phyloP scores from a whole-genome alignment of 768 basidiomycete genomes.

The Rubroboletus pulcherrimus region DNA sequence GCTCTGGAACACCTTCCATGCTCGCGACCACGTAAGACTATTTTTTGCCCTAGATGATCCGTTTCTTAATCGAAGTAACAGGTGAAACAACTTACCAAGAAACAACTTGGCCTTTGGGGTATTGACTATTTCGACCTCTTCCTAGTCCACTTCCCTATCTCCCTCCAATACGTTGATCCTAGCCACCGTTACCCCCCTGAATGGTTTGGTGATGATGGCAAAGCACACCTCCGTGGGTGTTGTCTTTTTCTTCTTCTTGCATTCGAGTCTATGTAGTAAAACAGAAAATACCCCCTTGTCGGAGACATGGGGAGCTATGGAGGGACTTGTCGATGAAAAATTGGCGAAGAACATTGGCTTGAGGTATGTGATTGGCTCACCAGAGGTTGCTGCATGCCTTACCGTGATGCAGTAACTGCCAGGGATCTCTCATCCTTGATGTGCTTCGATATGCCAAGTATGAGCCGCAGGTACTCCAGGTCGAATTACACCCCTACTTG shows the following conservation, averaged over 20 bases:
- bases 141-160: slow-evolving; percentile 82
- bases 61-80: slow-evolving; percentile 21
- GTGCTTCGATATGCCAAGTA: slow-evolving; percentile 73
- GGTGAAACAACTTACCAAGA: slow-evolving; percentile 52
- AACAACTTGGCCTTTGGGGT: slow-evolving; percentile 78
- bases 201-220: slow-evolving; percentile 74
- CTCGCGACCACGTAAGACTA: slow-evolving; percentile 60
- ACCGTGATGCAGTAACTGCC: slow-evolving; percentile 56
- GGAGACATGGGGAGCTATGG: slow-evolving; percentile 84
- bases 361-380: slow-evolving; percentile 39
- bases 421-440: slow-evolving; percentile 69
- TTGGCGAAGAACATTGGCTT: slow-evolving; percentile 77
- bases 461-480: slow-evolving; percentile 54
- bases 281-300: slow-evolving; percentile 65
- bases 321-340: slow-evolving; percentile 68
- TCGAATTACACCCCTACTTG: slow-evolving; percentile 58
- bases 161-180: slow-evolving; percentile 79
- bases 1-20: slow-evolving; percentile 91
- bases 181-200: slow-evolving; percentile 74
- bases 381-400: not conserved
- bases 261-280: not conserved
- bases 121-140: slow-evolving; percentile 81
- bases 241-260: not conserved
- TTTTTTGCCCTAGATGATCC: not conserved
- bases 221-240: slow-evolving; percentile 56